A percentile compares a stretch with the other conserved stretches of the same genome.
phyloP scores from a whole-genome alignment of 208 protist species.

The Jaenimonas drosophilae region DNA sequence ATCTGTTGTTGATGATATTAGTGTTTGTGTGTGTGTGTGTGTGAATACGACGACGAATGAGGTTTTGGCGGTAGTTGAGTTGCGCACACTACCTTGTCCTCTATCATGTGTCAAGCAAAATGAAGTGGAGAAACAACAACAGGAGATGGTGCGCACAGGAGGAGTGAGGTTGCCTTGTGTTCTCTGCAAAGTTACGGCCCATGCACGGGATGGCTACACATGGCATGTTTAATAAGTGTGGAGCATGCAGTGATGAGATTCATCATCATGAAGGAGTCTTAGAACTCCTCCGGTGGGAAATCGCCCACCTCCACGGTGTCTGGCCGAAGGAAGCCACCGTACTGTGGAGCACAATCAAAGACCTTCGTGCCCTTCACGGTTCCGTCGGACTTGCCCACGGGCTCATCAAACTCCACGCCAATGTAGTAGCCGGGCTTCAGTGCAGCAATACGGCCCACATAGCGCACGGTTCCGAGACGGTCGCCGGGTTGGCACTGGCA shows the following conservation, averaged over 20 bases:
- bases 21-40: too few relatives aligned
- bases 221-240: too few relatives aligned
- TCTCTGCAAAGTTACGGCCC: too few relatives aligned
- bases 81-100: too few relatives aligned
- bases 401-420: conserved; percentile 92
- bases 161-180: too few relatives aligned
- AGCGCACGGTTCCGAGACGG: conserved; percentile 76
- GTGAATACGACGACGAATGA: too few relatives aligned
- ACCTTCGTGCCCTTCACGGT: conserved; percentile 82
- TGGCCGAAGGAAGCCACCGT: conserved; percentile 83
- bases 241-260: neutral
- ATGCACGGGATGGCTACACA: too few relatives aligned
- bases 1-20: too few relatives aligned
- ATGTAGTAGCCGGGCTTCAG: conserved; percentile 88
- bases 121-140: too few relatives aligned
- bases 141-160: too few relatives aligned
- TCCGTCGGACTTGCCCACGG: conserved; percentile 92
- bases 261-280: neutral
- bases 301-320: conserved; percentile 85
- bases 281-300: conserved; percentile 83
- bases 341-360: conserved; percentile 76
- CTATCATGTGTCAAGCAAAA: too few relatives aligned
- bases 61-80: too few relatives aligned
- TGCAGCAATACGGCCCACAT: conserved; percentile 69
- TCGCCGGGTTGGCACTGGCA: conserved; percentile 76